Base-by-base conservation (phyloP, 2,329 filamentous ascomycete genomes). In the Simplicillium sp. region DNA sequence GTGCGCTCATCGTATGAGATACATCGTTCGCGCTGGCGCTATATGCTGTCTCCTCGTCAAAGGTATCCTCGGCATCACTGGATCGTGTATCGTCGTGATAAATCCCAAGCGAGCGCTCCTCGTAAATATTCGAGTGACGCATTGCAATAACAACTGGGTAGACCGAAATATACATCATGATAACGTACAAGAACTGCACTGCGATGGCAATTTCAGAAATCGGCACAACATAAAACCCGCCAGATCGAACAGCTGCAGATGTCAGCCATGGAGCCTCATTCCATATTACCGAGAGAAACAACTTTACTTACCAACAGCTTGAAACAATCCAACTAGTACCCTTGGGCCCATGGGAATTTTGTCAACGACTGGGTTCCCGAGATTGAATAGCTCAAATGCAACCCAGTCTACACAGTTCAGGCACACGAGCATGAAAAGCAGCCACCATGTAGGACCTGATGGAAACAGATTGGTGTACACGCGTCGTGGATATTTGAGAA, bases 51-150 rank as follows among this genome's bases (percentile, higher is more conserved):
- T 11, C 11, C 11, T 20, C 14, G 17, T 12, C 20, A 12, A 14
- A n/a, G 11, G 15, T 6, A 15, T 34, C 11, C 6, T 38, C 11
- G 2, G 16, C 17, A 13, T 34, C 38, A 16, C 18, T 6, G 13
- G 5, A 4, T 2, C 35, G 37, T n/a, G 5, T 11, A 15, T 59
- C 59, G 17, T 66, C 60, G 34, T 59, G 59, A 44, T 79, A 76
- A 28, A 81, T 72, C 0, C 80, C 80, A 2, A 85, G 63, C 0
- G 75, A 80, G 7, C 77, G 68, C 51, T 86, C 80, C 54, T 85
- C 81, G 52, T 86, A 86, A 25, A 83, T 75, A 51, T 85, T 85
- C 32, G 80, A 82, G 53, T 80, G 77, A 20, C 81, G 73, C 60
- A 82, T 75, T 1, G 73, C 77, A 44, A 82, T 76, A 18, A 75